Evolutionary conservation across 2,329 filamentous ascomycete species (phyloP), one percentile per base, ranked within the genome.

Genomic region (Simplicillium aogashimaense): DNA sequence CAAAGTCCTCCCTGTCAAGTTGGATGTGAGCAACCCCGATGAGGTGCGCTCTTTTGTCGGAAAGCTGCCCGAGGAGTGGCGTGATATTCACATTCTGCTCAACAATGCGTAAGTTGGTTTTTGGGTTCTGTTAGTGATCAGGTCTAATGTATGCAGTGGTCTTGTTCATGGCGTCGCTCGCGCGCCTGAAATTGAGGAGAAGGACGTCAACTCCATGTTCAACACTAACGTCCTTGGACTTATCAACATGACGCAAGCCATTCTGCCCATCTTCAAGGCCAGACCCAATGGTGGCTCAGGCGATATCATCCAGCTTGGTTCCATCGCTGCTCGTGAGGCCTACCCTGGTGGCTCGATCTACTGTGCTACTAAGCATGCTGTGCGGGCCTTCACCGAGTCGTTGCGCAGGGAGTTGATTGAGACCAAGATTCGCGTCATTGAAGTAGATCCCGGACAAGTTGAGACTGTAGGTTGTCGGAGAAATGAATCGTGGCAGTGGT

Each of bases 251-350:
- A 97, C 92, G 1, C 92, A 98, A 69, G 86, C 86, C 35, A 71
- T 95, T 33, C 63, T 97, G 14, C 79, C 85, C 39, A 80, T 88
- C 57, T 94, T 89, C 72, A 83, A 87, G 62, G 70, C 76, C 51
- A 85, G 74, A 61, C 76, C 65, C 56, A 73, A 90, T 42, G 82
- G 84, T 43, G 89, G 88, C 42, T 69, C 75, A 34, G 90, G 90
- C 52, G 92, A 97, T 58, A 89, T 98, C 58, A 94, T 98, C 67
- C 97, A 95, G 57, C 66, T 95, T 54, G 89, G 89, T 45, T 88
- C 82, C 50, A 89, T 95, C 55, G 89, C 89, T n/a, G 89, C 87
- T 25, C 76, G 88, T 35, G 88, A 94, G 52, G 75, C 86, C 10
- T 95, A 95, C 60, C 70, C 78, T 1, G 86, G 87, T 37, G 89